A percentile compares a stretch with the other conserved stretches of the same genome.
Evolutionary conservation across 2,329 filamentous ascomycete species (phyloP).

Genomic region (Leptodontidium sp.): DNA sequence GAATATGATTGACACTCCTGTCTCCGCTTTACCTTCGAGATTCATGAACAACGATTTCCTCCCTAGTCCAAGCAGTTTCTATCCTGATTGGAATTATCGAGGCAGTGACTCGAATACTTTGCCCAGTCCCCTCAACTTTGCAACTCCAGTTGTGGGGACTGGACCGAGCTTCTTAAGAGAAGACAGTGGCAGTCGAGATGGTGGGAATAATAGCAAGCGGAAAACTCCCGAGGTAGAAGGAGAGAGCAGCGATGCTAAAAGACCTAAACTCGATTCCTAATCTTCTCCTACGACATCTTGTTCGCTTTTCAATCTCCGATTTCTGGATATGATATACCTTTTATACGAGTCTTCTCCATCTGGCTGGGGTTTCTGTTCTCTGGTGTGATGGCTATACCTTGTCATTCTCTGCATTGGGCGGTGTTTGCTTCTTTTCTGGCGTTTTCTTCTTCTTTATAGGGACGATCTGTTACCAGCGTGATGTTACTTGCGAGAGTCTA

Average conservation of each 20-base stretch:
- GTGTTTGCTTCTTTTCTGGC: constrained; percentile 8
- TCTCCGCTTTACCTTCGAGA: constrained; percentile 90
- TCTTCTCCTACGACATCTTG: background rate
- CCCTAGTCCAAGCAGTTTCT: constrained; percentile 91
- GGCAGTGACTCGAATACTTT: constrained; percentile 81
- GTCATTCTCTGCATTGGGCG: constrained; percentile 13
- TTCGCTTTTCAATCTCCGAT: background rate
- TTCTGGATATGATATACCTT: constrained; percentile 6
- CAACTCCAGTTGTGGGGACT: constrained; percentile 75
- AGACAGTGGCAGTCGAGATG: constrained; percentile 50
- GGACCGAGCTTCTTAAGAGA: constrained; percentile 71
- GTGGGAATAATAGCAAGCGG: constrained; percentile 39
- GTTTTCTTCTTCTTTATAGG: constrained; percentile 1
- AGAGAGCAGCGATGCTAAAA: constrained; percentile 40
- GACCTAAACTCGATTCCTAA: constrained; percentile 24
- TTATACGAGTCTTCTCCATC: background rate
- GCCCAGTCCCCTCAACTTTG: constrained; percentile 91
- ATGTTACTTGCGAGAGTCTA: constrained; percentile 13
- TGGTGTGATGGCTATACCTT: constrained; percentile 3
- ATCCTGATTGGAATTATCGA: constrained; percentile 86
- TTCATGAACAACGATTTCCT: constrained; percentile 89
- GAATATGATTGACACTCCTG: constrained; percentile 77
- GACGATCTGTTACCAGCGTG: background rate
- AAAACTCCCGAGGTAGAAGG: constrained; percentile 45
- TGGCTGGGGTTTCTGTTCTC: constrained; percentile 5